These are phyloP conservation scores for Aspergillus sp. DNA, from an alignment of 2,329 filamentous ascomycete species.

Conservation along the genomic window DNA sequence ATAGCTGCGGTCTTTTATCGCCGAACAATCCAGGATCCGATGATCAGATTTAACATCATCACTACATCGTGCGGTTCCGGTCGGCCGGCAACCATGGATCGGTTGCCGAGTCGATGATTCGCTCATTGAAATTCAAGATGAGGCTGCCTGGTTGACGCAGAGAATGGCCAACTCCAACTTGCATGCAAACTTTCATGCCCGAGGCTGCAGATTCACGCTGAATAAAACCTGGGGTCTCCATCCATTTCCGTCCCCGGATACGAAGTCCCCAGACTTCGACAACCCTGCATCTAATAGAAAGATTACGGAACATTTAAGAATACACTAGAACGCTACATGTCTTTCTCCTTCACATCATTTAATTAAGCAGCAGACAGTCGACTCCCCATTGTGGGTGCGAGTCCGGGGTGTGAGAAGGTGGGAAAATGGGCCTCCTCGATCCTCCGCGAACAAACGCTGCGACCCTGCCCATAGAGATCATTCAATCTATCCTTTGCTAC, in stretches of 20 bases:
- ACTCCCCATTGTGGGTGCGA: not conserved
- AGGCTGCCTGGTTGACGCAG: not conserved
- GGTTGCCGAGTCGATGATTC: slow-evolving; percentile 4
- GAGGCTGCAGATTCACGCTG: not conserved
- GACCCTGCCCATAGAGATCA: slow-evolving; percentile 18
- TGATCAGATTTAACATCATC: not conserved
- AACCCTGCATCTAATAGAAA: not conserved
- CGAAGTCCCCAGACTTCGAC: not conserved
- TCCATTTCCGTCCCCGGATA: not conserved
- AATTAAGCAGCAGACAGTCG: not conserved
- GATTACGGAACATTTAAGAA: too few relatives aligned
- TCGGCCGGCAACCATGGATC: slow-evolving; percentile 1
- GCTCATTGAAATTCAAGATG: not conserved
- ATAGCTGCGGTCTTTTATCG: too few relatives aligned
- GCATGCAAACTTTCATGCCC: not conserved
- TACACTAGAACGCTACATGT: too few relatives aligned
- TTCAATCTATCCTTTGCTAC: slow-evolving; percentile 18
- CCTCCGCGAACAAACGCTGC: slow-evolving; percentile 3
- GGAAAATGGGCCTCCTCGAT: not conserved
- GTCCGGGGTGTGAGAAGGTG: not conserved
- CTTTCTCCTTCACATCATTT: not conserved
- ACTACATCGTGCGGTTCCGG: not conserved
- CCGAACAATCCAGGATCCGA: not conserved
- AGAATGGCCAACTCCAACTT: not conserved
- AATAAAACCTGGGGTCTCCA: not conserved